Evolutionary conservation across 148 eudicot species (phyloP), one percentile per base, ranked within the genome.

Genomic region (Diospyros lotus): DNA sequence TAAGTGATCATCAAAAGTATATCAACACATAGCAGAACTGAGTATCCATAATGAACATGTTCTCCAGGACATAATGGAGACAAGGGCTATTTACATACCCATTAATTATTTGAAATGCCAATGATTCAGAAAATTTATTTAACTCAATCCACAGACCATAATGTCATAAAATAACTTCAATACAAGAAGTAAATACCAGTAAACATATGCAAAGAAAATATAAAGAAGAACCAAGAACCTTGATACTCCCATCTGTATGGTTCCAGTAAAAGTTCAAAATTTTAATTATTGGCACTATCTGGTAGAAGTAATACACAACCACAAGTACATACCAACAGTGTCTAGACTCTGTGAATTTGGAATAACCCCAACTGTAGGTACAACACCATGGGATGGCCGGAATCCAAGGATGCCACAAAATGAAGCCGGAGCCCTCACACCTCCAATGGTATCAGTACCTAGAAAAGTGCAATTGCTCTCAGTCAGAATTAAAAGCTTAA

Each of bases 381-480:
- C 78, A 74, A 85, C 59, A 43, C 96, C 93, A 84, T 93, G 97
- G 58, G 98, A 93, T 2, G 98, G 85, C 28, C 98, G 91, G 72
- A 83, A 93, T 54, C 98, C 98, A 75, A 93, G 83, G 68, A 93
- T 73, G 70, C 97, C 98, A 84, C 98, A 93, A 82, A 80, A 87
- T 52, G 98, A 83, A 66, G 96, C 98, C 12, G 98, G 91, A 60
- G 88, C 82, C 82, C 98, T 88, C 69, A 89, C 84, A 69, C 92
- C 80, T n/a, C 96, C 98, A 79, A 82, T 70, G 44, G 94, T 88
- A 80, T 93, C 98, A 50, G 88, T 93, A 82, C 98, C 98, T 93
- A 76, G 71, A 82, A 74, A 46, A 71, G 78, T 55, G 60, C 41
- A 1, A 9, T 51, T 11, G 39, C 40, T 64, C 12, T 50, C 60